Evolutionary conservation across 441 rosid species (phyloP).

Genomic region (Croton laevigatus): DNA sequence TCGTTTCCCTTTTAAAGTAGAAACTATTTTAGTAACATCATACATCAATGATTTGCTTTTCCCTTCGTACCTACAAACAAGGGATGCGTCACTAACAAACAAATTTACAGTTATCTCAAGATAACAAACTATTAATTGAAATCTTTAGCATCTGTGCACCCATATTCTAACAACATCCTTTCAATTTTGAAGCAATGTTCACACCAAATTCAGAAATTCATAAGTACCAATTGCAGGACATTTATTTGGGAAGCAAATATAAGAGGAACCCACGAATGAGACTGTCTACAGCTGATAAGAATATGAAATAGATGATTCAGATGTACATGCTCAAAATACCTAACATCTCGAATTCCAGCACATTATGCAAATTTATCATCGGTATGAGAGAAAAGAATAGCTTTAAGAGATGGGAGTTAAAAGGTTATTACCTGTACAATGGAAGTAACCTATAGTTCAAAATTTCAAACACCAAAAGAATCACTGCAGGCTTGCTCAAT

Average conservation of each 20-base stretch:
- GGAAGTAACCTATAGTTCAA: conserved; percentile 94
- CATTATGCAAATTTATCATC: neutral
- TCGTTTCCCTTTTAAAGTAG: conserved; percentile 88
- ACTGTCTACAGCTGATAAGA: neutral
- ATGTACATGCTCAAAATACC: conserved; percentile 11
- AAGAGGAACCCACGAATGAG: conserved; percentile 1
- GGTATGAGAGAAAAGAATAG: conserved; percentile 16
- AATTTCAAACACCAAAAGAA: conserved; percentile 90
- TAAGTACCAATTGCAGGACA: conserved; percentile 5
- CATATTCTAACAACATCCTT: neutral
- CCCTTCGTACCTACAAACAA: conserved; percentile 78
- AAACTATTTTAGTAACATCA: conserved; percentile 90
- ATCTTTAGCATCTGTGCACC: conserved; percentile 4
- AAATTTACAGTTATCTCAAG: neutral
- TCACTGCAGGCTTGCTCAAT: conserved; percentile 87
- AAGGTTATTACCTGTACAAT: conserved; percentile 68
- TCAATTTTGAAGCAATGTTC: neutral
- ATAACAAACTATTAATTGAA: conserved; percentile 1
- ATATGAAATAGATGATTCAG: conserved; percentile 8
- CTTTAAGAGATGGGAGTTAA: conserved; percentile 15
- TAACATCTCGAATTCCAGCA: neutral
- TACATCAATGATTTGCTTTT: conserved; percentile 91
- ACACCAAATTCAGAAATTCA: neutral
- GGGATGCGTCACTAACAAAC: conserved; percentile 6
- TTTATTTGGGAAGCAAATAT: conserved; percentile 1